Base-by-base conservation (phyloP, 2,329 filamentous ascomycete genomes). In the Sclerotinia subarctica region DNA sequence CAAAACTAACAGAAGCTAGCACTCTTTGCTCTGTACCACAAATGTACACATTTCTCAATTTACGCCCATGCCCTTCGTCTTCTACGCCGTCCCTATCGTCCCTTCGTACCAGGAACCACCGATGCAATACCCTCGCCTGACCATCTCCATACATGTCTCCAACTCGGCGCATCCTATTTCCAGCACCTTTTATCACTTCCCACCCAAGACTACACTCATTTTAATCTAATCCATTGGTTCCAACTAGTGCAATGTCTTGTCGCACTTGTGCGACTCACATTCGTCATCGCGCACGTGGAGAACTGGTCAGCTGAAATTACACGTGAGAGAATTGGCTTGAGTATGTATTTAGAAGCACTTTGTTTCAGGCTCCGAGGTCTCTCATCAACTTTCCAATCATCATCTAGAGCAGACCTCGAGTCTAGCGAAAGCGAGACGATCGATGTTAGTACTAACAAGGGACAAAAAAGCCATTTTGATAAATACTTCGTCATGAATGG, bases 311-410 rank as follows among this genome's bases (percentile, higher is more conserved):
- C 69, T 1, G 68, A 70, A 1, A 72, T 69, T 3, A 73, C 75
- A 2, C 68, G 74, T 13, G 59, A 71, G 42, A 72, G 71, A 38
- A 57, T 76, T 1, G 75, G 74, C 1, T 58, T 77, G 46, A 69
- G 69, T 0, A 74, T 76, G 71, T 77, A 76, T 67, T 69, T 77
- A 8, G 75, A 77, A 53, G 72, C 69, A 52, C 68, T 77, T 0
- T 74, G 72, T 51, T 77, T 72, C 52, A 68, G 75, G 3, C 72
- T 76, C 26, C 65, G 69, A 19, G 35, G 57, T 13, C 62, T 73
- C 0, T 75, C 74, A 2, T 65, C 65, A 1, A 42, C 24, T 26
- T 42, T 17, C 1, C 59, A 38, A 7, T 7, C 17, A 13, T 21
- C 32, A 0, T 5, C 32, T 13, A n/a, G 7, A 3, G n/a, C n/a